Percentiles rank a stretch among this genome's conserved stretches.
These are phyloP conservation scores for Astragalus glycyphyllos DNA, from an alignment of 306 rosid genomes.

Conservation along the genomic window DNA sequence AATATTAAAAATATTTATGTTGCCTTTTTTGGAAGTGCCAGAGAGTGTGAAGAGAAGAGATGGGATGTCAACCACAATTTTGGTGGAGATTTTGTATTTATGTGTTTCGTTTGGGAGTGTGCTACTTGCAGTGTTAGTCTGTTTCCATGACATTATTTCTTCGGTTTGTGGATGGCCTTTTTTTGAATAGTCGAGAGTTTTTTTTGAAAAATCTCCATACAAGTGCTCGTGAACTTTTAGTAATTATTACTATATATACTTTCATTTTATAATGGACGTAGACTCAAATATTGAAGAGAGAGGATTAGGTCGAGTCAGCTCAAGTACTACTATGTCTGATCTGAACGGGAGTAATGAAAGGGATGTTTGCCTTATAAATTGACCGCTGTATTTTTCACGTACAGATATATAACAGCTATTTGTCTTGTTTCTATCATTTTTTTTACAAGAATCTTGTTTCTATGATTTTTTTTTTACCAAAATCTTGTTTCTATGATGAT, in stretches of 20 bases:
- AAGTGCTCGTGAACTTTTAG: too few species aligned
- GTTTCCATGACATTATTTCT: neutral
- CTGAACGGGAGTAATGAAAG: slow-evolving; percentile 39
- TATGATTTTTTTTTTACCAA: too few species aligned
- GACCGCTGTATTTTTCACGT: too few species aligned
- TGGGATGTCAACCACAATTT: slow-evolving; percentile 75
- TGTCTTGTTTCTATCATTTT: too few species aligned
- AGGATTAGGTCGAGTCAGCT: slow-evolving; percentile 13
- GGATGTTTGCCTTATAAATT: slow-evolving; percentile 20
- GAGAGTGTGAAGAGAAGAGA: slow-evolving; percentile 30
- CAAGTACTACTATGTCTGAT: slow-evolving; percentile 41
- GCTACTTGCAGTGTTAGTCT: slow-evolving; percentile 43
- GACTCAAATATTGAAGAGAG: slow-evolving; percentile 10
- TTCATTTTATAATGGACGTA: too few species aligned
- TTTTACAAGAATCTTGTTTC: too few species aligned
- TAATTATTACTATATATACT: too few species aligned
- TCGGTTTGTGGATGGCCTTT: slow-evolving; percentile 67
- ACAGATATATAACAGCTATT: too few species aligned
- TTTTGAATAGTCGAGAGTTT: too few species aligned
- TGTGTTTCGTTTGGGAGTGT: slow-evolving; percentile 53
- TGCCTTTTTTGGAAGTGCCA: slow-evolving; percentile 48
- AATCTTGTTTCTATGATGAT: too few species aligned
- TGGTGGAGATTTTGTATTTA: slow-evolving; percentile 58
- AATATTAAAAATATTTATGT: slow-evolving; percentile 16
- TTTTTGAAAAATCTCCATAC: too few species aligned